These are phyloP conservation scores for Camillea tinctor DNA, from an alignment of 2,329 filamentous ascomycete species.

Conservation along the genomic window DNA sequence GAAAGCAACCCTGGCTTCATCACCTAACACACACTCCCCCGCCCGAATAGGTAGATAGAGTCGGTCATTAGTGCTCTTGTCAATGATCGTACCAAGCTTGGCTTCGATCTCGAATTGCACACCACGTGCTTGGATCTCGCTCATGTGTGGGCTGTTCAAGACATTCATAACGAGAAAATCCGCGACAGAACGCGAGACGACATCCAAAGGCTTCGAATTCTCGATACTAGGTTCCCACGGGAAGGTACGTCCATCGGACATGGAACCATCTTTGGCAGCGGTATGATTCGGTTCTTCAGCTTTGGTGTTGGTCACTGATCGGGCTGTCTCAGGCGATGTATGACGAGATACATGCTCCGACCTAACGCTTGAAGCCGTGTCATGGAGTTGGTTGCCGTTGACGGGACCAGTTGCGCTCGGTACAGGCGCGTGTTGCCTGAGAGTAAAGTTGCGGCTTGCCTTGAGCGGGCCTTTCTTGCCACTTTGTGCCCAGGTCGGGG, in stretches of 20 bases:
- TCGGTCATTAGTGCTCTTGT: constrained; percentile 69
- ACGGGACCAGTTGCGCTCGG: constrained; percentile 8
- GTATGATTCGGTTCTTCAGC: constrained; percentile 21
- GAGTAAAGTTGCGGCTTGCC: constrained; percentile 44
- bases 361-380: constrained; percentile 22
- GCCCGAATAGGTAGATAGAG: constrained; percentile 60
- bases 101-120: constrained; percentile 91
- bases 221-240: constrained; percentile 69
- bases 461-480: constrained; percentile 34
- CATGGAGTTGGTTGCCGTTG: constrained; percentile 25
- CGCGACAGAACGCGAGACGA: constrained; percentile 72
- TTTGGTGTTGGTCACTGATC: constrained; percentile 28
- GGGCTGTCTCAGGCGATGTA: constrained; percentile 46
- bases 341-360: constrained; percentile 42
- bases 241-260: constrained; percentile 29
- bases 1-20: constrained; percentile 65
- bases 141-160: constrained; percentile 63
- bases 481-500: constrained; percentile 51
- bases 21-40: constrained; percentile 68
- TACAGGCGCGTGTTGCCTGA: constrained; percentile 34
- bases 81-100: constrained; percentile 81
- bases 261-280: constrained; percentile 17
- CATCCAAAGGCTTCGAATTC: constrained; percentile 68
- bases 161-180: constrained; percentile 78
- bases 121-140: constrained; percentile 60